These are phyloP conservation scores for Tetracladium marchalianum DNA, from an alignment of 495 filamentous ascomycete species.

Conservation along the genomic window DNA sequence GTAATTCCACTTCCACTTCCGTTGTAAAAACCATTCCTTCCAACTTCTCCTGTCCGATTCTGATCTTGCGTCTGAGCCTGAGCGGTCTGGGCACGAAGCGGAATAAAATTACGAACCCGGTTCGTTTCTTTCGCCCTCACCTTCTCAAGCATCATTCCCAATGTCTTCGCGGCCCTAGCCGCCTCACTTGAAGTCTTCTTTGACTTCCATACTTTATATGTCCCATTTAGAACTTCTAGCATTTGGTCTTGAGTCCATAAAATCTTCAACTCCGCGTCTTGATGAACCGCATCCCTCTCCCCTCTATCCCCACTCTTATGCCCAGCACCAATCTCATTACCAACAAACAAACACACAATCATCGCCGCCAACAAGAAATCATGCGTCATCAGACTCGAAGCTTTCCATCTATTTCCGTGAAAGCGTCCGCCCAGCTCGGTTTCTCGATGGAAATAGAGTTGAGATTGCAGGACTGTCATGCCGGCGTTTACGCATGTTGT, in stretches of 20 bases:
- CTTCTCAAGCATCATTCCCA: conserved; percentile 4
- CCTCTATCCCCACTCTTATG: not conserved
- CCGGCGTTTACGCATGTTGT: conserved; percentile 59
- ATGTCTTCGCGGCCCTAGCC: conserved; percentile 3
- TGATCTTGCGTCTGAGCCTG: too few relatives aligned
- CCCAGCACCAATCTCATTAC: not conserved
- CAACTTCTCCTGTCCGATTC: not conserved
- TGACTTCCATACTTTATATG: conserved; percentile 8
- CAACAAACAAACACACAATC: conserved; percentile 27
- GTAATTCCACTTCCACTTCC: not conserved
- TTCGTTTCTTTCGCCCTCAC: not conserved
- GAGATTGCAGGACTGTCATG: conserved; percentile 45
- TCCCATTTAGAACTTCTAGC: conserved; percentile 27
- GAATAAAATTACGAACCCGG: too few relatives aligned
- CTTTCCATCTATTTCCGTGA: conserved; percentile 29
- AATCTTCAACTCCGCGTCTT: not conserved
- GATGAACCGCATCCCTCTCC: conserved; percentile 17
- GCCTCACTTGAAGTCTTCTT: conserved; percentile 5
- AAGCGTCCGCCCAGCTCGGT: conserved; percentile 27
- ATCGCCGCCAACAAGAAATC: conserved; percentile 38
- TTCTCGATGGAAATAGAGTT: conserved; percentile 26
- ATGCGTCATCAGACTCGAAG: conserved; percentile 29
- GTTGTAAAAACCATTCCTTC: not conserved
- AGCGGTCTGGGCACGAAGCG: too few relatives aligned
- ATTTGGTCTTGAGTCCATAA: conserved; percentile 14